Evolutionary conservation across 352 stramenopile species (phyloP).

Genomic region (Pythium chondricola): DNA sequence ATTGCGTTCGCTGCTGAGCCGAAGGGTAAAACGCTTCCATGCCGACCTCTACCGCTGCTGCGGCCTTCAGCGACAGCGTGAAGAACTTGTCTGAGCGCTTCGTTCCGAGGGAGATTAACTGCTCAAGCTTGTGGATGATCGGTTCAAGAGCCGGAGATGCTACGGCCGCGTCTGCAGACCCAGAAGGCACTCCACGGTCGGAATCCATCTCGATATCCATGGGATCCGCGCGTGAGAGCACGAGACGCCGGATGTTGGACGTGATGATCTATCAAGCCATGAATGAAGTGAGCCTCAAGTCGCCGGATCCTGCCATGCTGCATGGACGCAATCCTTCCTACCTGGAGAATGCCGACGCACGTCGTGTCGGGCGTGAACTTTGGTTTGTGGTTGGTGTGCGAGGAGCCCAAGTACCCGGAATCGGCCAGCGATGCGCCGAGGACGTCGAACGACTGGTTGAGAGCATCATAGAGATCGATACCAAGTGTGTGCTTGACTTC

Average conservation of each 20-base stretch:
- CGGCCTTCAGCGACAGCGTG: conserved; percentile 73
- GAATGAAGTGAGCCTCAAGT: background rate
- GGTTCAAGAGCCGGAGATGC: conserved; percentile 58
- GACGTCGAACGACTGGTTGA: conserved; percentile 20
- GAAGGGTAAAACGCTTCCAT: conserved; percentile 86
- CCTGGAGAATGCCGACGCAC: conserved; percentile 63
- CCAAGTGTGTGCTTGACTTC: conserved; percentile 5
- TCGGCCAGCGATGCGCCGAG: conserved; percentile 9
- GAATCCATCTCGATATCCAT: conserved; percentile 65
- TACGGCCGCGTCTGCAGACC: too few relatives aligned
- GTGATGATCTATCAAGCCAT: conserved; percentile 45
- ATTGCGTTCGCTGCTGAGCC: conserved; percentile 71
- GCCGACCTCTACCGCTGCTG: conserved; percentile 75
- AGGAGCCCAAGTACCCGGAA: conserved; percentile 12
- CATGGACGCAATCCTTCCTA: conserved; percentile 6
- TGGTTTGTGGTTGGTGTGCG: conserved; percentile 9
- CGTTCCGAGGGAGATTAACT: conserved; percentile 72
- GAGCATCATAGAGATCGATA: conserved; percentile 21
- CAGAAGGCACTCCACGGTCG: too few relatives aligned
- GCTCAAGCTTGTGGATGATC: conserved; percentile 57
- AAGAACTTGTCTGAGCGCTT: conserved; percentile 82
- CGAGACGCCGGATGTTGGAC: conserved; percentile 74
- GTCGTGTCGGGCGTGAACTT: conserved; percentile 55
- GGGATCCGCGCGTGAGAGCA: conserved; percentile 73
- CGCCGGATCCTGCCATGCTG: background rate